Base-by-base conservation (phyloP, 441 rosid genomes). In the Aleurites moluccanus region DNA sequence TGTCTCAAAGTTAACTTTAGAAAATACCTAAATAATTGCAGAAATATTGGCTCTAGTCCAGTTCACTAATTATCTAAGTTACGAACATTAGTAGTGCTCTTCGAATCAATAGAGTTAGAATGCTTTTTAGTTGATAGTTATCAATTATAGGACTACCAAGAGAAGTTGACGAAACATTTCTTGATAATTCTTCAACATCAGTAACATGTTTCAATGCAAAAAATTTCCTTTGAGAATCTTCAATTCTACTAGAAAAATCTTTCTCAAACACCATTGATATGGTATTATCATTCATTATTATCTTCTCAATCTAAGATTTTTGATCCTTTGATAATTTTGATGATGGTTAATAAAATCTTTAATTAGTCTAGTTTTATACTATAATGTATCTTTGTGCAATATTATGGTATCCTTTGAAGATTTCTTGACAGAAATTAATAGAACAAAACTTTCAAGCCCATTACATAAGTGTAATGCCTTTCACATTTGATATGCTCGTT, bases 201-300 rank as follows among this genome's bases (percentile, higher is more conserved):
- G 69, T 38, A 72, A 64, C 81, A 77, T 80, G 79, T 70, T 85
- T 80, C 73, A 84, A 74, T 45, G 73, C 59, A 57, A 76, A 52
- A 70, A 59, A 2, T 75, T 80, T 82, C 77, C 75, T 80, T 65
- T 76, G 79, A 67, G 66, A 73, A 69, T 67, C 60, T 69, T 75
- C 86, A 45, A 86, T 82, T 78, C 81, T 85, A 64, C 84, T 82
- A 30, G 67, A 28, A 73, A 77, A 82, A 53, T 80, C 85, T 78
- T 85, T 86, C 59, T 85, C 83, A 52, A 80, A 77, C 80, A 71
- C 80, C 4, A 52, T 65, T 15, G 83, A 85, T 35, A 90, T 81
- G n/a, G 86, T 81, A 78, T 74, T 77, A 35, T 74, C 81, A 56
- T 79, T 77, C 45, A 69, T 79, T 64, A 75, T 82, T 65, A 78